Base-by-base conservation (phyloP, 345 rosid genomes). In the Anastatica hierochuntica region DNA sequence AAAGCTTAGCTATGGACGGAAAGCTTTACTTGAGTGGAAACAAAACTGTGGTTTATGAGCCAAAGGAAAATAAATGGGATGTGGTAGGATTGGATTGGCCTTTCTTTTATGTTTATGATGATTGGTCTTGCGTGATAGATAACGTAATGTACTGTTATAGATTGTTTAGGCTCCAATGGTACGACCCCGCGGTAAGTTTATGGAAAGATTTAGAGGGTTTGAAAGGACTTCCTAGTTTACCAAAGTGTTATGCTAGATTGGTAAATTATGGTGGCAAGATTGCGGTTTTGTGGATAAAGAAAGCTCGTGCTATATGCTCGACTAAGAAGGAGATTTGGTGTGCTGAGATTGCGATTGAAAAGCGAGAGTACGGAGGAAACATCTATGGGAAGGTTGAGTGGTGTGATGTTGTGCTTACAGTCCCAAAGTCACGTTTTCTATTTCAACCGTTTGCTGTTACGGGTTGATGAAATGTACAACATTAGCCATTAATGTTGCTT, bases 261-360 rank as follows among this genome's bases (percentile, higher is more conserved):
- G 60, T 17, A 2, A 5, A 40, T 12, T 15, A 12, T 54, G 89
- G 89, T 1, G 95, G 94, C 30, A 81, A 81, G 37, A 57, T 87
- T 72, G 53, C 68, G 53, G 84, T 88, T 62, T 76, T 76, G 56
- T 82, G 88, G 90, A 88, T 73, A 48, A 56, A 49, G 38, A 62
- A 59, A 34, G 42, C 7, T 42, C 2, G 16, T 69, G 64, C 5
- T 45, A 14, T 31, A 67, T 59, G 63, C 45, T 53, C 26, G 10
- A n/a, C n/a, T n/a, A n/a, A n/a, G 39, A 29, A 69, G 68, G 79
- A 69, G 70, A 53, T 87, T 40, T 79, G 80, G 77, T 79, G 95
- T 24, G 86, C 83, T 0, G 79, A 74, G 63, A 87, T 87, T 44
- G 69, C 51, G 38, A 72, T 81, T 42, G 72, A 66, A 71, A 72